These are phyloP conservation scores for Aspergillus funiculosus DNA, from an alignment of 495 filamentous ascomycete genomes.

Conservation along the genomic window DNA sequence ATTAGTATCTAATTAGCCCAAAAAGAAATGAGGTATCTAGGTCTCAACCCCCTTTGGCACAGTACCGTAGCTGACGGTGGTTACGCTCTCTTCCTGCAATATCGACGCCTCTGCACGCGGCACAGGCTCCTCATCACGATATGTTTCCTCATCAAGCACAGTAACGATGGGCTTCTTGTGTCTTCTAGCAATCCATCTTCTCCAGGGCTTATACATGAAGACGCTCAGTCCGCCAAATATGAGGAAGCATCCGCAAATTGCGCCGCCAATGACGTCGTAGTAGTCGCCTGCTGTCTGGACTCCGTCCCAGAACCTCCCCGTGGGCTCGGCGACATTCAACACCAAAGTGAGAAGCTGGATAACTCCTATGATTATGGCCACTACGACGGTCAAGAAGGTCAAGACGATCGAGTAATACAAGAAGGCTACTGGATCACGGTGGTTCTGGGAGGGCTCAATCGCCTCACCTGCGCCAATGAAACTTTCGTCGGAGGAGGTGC, in stretches of 20 bases:
- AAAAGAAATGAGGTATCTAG: background rate
- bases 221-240: conserved; percentile 68
- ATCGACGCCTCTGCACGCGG: conserved; percentile 10
- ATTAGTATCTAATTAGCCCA: too few species aligned
- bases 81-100: background rate
- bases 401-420: conserved; percentile 92
- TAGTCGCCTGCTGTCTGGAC: conserved; percentile 68
- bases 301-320: conserved; percentile 81
- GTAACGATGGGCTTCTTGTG: conserved; percentile 27
- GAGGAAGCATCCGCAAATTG: conserved; percentile 78
- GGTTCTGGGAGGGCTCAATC: conserved; percentile 30
- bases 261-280: conserved; percentile 81
- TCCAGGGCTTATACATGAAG: conserved; percentile 70
- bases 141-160: conserved; percentile 19
- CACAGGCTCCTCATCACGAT: conserved; percentile 15
- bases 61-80: conserved; percentile 9
- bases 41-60: conserved; percentile 8
- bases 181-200: conserved; percentile 50
- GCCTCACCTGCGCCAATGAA: conserved; percentile 19
- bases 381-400: conserved; percentile 78
- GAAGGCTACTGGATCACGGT: conserved; percentile 73
- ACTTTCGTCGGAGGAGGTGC: conserved; percentile 13
- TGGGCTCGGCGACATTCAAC: conserved; percentile 64
- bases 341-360: conserved; percentile 79
- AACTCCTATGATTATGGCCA: conserved; percentile 77